A percentile compares a stretch with the other conserved stretches of the same genome.
Conservation (phyloP, 148 eudicot species). For the Fagopyrum tataricum region DNA sequence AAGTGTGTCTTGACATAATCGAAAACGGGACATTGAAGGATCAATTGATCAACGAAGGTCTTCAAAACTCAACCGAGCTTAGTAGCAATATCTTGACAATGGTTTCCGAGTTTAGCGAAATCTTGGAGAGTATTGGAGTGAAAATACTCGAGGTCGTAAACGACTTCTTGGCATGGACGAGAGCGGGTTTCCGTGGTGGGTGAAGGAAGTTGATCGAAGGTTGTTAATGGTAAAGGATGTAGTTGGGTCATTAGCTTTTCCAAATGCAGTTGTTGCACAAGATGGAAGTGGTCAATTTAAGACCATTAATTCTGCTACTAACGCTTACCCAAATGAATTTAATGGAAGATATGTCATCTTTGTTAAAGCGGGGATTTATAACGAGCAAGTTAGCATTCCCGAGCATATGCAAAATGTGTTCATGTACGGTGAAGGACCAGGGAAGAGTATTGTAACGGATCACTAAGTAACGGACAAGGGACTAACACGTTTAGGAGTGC, state of each 20-base stretch:
- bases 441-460: constrained; percentile 51
- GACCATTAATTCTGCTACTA: constrained; percentile 40
- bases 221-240: constrained; percentile 19
- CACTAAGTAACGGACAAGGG: constrained; percentile 16
- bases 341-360: constrained; percentile 44
- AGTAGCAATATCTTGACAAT: constrained; percentile 55
- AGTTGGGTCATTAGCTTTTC: constrained; percentile 14
- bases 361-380: constrained; percentile 55
- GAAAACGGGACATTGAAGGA: constrained; percentile 18
- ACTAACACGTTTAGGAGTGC: constrained; percentile 41
- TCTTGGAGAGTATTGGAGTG: constrained; percentile 27
- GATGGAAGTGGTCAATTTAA: constrained; percentile 64
- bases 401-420: constrained; percentile 35
- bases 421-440: constrained; percentile 80
- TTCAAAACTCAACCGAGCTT: constrained; percentile 32
- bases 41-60: constrained; percentile 20
- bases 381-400: constrained; percentile 36
- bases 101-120: constrained; percentile 19
- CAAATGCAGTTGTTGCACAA: constrained; percentile 57
- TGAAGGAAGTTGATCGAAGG: constrained; percentile 30
- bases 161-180: constrained; percentile 26
- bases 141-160: constrained; percentile 1
- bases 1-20: constrained; percentile 43
- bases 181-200: constrained; percentile 39
- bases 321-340: constrained; percentile 37